Evolutionary conservation across 768 basidiomycete genomes (phyloP).

Genomic region (Suillus clintonianus): DNA sequence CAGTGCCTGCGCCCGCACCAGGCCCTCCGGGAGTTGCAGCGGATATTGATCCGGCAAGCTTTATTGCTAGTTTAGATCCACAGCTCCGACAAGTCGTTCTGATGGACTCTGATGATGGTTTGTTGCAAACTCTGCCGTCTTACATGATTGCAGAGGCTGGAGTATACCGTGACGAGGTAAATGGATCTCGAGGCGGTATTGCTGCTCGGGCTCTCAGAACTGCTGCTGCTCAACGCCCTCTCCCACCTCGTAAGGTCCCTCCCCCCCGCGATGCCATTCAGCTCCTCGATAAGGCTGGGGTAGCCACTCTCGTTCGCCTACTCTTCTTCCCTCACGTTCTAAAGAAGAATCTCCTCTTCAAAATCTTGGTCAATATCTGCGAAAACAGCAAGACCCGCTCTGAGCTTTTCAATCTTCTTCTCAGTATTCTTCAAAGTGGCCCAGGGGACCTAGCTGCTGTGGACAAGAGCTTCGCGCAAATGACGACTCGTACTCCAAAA

Average conservation of each 20-base stretch:
- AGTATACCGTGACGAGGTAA: slow-evolving; percentile 61
- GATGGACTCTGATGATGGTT: slow-evolving; percentile 84
- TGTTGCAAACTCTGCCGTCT: slow-evolving; percentile 78
- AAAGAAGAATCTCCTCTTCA: slow-evolving; percentile 82
- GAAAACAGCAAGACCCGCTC: slow-evolving; percentile 91
- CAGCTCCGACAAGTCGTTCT: slow-evolving; percentile 88
- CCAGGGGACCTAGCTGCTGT: slow-evolving; percentile 89
- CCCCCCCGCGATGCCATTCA: slow-evolving; percentile 86
- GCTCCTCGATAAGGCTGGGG: slow-evolving; percentile 85
- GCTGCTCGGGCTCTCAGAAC: slow-evolving; percentile 14
- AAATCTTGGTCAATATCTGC: slow-evolving; percentile 91
- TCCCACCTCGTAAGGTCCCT: slow-evolving; percentile 49
- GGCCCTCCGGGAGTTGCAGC: slow-evolving; percentile 45
- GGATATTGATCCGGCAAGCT: slow-evolving; percentile 86
- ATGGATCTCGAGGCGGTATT: slow-evolving; percentile 31
- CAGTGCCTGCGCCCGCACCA: slow-evolving; percentile 32
- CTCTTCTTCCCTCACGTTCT: slow-evolving; percentile 96
- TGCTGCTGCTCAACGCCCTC: slow-evolving; percentile 22
- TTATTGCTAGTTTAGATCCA: slow-evolving; percentile 91
- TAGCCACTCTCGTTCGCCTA: slow-evolving; percentile 87
- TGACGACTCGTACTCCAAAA: slow-evolving; percentile 76
- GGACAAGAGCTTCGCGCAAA: slow-evolving; percentile 91
- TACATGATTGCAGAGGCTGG: slow-evolving; percentile 87
- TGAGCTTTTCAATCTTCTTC: slow-evolving; percentile 90
- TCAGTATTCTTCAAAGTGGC: slow-evolving; percentile 94